A percentile compares a stretch with the other conserved stretches of the same genome.
These are phyloP conservation scores for Paraglomus occultum DNA, from an alignment of 192 early-diverging fungal genomes.

Conservation along the genomic window DNA sequence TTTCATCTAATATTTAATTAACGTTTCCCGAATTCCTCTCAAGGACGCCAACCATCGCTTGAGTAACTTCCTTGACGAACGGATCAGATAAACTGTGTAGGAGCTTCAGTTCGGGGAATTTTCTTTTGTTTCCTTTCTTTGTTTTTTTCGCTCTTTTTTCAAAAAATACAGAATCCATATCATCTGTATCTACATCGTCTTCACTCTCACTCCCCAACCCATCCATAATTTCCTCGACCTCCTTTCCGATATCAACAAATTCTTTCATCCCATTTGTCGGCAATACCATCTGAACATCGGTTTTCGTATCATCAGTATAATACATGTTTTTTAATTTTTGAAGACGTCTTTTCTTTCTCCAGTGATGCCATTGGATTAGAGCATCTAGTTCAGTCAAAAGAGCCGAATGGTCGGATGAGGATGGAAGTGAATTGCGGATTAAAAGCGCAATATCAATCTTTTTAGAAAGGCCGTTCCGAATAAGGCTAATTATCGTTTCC, in stretches of 20 bases:
- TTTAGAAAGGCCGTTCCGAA: slow-evolving; percentile 38
- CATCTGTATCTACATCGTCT: slow-evolving; percentile 14
- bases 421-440: slow-evolving; percentile 26
- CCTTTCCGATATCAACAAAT: slow-evolving; percentile 18
- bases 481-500: slow-evolving; percentile 40
- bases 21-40: too few species aligned
- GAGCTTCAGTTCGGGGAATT: slow-evolving; percentile 15
- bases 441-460: slow-evolving; percentile 34
- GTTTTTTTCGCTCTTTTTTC: not conserved
- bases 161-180: slow-evolving; percentile 3
- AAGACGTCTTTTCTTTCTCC: slow-evolving; percentile 37
- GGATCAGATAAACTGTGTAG: not conserved
- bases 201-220: not conserved
- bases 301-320: slow-evolving; percentile 28
- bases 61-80: slow-evolving; percentile 4
- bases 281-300: slow-evolving; percentile 17
- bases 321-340: slow-evolving; percentile 34
- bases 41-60: not conserved
- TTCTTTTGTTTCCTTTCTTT: not conserved
- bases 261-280: slow-evolving; percentile 30
- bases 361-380: slow-evolving; percentile 30
- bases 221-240: not conserved
- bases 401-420: slow-evolving; percentile 28
- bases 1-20: too few species aligned
- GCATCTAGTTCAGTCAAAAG: slow-evolving; percentile 37